phyloP scores from a whole-genome alignment of 163 green algal species.

The Scenedesmus sp. region DNA sequence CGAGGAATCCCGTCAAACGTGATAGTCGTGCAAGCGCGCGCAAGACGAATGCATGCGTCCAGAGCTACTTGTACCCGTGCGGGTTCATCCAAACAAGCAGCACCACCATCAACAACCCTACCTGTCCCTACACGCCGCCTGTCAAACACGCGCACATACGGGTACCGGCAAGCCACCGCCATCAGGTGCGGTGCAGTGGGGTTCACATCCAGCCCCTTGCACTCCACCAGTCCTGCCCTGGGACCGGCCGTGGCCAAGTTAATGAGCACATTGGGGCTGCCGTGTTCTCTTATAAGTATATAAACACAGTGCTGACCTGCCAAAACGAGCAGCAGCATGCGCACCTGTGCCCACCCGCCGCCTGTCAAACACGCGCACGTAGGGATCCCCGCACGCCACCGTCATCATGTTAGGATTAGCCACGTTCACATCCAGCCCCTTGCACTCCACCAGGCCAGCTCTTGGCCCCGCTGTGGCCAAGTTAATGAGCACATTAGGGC shows the following conservation, averaged over 20 bases:
- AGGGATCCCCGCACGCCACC: slow-evolving; percentile 76
- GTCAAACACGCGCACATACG: slow-evolving; percentile 83
- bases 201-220: slow-evolving; percentile 72
- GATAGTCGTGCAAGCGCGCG: too few relatives aligned
- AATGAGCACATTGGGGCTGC: slow-evolving; percentile 70
- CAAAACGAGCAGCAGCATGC: background rate
- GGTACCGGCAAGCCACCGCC: slow-evolving; percentile 79
- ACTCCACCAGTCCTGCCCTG: slow-evolving; percentile 53
- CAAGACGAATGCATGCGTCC: too few relatives aligned
- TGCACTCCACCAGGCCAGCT: slow-evolving; percentile 64
- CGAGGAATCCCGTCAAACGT: too few relatives aligned
- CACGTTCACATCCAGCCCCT: slow-evolving; percentile 61
- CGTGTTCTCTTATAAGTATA: too few relatives aligned
- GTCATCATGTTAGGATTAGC: slow-evolving; percentile 73
- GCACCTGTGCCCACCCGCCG: background rate
- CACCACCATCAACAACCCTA: background rate
- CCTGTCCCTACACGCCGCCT: slow-evolving; percentile 66
- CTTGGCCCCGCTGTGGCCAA: slow-evolving; percentile 9
- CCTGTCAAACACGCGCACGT: slow-evolving; percentile 68
- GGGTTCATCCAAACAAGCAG: background rate
- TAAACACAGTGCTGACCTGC: too few relatives aligned
- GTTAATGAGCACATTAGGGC: slow-evolving; percentile 71
- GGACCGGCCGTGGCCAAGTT: slow-evolving; percentile 34
- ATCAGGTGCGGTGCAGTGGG: slow-evolving; percentile 72
- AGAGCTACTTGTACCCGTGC: too few relatives aligned